Conservation (phyloP, 2,329 filamentous ascomycete species). For the Tolypocladium cylindrosporum region DNA sequence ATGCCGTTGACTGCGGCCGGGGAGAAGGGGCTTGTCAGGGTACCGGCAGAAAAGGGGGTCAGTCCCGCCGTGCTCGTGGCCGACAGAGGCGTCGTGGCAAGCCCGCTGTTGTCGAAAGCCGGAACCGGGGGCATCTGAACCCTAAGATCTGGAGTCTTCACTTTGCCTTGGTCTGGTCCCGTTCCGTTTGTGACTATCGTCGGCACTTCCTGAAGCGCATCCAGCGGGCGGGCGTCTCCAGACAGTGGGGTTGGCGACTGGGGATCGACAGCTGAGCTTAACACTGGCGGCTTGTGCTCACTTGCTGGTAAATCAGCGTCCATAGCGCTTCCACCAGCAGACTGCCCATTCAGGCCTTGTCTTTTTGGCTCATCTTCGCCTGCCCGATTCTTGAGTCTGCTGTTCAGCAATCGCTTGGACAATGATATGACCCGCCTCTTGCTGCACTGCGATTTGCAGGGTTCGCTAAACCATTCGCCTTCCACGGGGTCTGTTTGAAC, state of each 20-base stretch:
- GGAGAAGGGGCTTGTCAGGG: conserved; percentile 32
- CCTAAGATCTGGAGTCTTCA: conserved; percentile 34
- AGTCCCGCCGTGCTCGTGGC: conserved; percentile 32
- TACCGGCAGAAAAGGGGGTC: conserved; percentile 36
- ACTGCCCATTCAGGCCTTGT: conserved; percentile 9
- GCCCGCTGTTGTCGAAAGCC: conserved; percentile 30
- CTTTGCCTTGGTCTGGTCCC: conserved; percentile 13
- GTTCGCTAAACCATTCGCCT: conserved; percentile 41
- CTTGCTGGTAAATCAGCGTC: conserved; percentile 26
- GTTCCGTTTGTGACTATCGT: conserved; percentile 4
- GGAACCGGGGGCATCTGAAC: conserved; percentile 50
- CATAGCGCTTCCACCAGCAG: conserved; percentile 24
- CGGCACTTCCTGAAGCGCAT: conserved; percentile 21
- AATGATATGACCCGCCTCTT: conserved; percentile 42
- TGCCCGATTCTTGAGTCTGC: conserved; percentile 30
- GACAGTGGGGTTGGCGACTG: conserved; percentile 12
- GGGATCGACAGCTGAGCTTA: conserved; percentile 10
- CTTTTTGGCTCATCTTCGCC: conserved; percentile 28
- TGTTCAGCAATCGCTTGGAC: conserved; percentile 41
- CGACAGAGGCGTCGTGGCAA: conserved; percentile 36
- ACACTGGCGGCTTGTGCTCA: conserved; percentile 16
- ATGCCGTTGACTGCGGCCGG: conserved; percentile 31
- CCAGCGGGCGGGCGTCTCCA: conserved; percentile 16
- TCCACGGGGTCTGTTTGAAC: conserved; percentile 46
- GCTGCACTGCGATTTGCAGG: conserved; percentile 22